Evolutionary conservation across 2,329 filamentous ascomycete genomes (phyloP).

Genomic region (Endothia cerciana): DNA sequence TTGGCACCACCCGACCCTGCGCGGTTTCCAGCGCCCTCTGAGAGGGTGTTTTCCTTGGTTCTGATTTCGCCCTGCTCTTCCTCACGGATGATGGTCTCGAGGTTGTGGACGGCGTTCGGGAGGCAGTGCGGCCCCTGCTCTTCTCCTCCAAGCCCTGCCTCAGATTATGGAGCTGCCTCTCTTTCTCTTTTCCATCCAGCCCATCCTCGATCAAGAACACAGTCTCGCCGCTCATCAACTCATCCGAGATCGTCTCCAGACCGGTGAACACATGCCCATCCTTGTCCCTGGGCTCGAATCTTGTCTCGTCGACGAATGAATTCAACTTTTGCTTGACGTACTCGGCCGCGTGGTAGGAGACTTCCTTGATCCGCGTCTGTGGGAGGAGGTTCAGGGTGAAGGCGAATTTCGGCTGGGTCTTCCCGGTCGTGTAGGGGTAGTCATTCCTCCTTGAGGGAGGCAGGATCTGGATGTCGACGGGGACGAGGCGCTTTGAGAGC

Average conservation of each 20-base stretch:
- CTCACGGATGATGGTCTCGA: not conserved
- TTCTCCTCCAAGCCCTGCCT: not conserved
- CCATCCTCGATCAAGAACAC: constrained; percentile 20
- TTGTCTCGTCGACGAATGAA: constrained; percentile 14
- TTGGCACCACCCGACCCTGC: not conserved
- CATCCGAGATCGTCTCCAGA: constrained; percentile 16
- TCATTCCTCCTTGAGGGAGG: not conserved
- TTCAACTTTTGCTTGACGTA: constrained; percentile 4
- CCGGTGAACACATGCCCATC: constrained; percentile 20
- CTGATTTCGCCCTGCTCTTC: constrained; percentile 5
- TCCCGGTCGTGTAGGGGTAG: not conserved
- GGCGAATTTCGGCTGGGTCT: not conserved
- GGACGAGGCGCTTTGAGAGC: not conserved
- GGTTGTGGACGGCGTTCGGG: constrained; percentile 2
- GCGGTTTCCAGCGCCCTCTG: constrained; percentile 22
- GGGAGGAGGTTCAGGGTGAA: constrained; percentile 24
- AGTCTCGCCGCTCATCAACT: constrained; percentile 14
- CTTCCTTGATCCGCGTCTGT: constrained; percentile 21
- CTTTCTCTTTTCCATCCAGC: not conserved
- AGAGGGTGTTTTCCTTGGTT: constrained; percentile 19
- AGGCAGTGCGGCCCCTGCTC: not conserved
- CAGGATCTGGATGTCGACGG: not conserved
- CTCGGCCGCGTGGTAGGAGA: constrained; percentile 19
- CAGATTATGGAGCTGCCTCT: not conserved
- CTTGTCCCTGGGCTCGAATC: constrained; percentile 22